phyloP scores from a whole-genome alignment of 2,329 filamentous ascomycete genomes.

The Alternaria sp. region DNA sequence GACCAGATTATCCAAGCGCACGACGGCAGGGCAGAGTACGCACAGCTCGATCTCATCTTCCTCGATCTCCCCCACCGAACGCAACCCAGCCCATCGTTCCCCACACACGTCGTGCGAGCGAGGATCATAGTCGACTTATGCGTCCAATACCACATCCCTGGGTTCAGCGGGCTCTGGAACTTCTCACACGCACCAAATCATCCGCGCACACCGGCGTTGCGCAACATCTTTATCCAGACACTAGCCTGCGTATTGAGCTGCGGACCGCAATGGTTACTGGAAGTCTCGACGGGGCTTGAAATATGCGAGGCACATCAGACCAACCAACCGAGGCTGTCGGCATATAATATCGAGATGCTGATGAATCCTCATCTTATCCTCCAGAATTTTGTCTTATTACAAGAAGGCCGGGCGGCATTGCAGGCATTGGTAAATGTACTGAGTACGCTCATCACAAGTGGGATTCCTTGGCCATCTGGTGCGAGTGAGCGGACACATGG shows the following conservation, averaged over 20 bases:
- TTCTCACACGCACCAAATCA: conserved; percentile 42
- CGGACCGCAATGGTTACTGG: conserved; percentile 51
- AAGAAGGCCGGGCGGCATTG: conserved; percentile 30
- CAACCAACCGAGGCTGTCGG: conserved; percentile 14
- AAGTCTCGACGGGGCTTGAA: conserved; percentile 44
- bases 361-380: conserved; percentile 48
- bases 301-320: conserved; percentile 31
- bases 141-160: conserved; percentile 35
- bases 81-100: conserved; percentile 39
- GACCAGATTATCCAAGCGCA: conserved; percentile 38
- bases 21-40: conserved; percentile 50
- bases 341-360: conserved; percentile 35
- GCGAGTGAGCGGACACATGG: conserved; percentile 44
- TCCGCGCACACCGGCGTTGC: conserved; percentile 48
- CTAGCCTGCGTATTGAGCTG: conserved; percentile 53
- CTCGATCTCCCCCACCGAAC: conserved; percentile 44
- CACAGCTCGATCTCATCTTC: conserved; percentile 53
- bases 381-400: conserved; percentile 47
- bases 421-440: conserved; percentile 32
- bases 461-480: conserved; percentile 45
- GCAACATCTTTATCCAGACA: conserved; percentile 54
- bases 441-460: conserved; percentile 35
- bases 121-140: conserved; percentile 48
- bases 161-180: conserved; percentile 30
- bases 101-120: conserved; percentile 42